phyloP scores from a whole-genome alignment of 805 yeast species.

The Millerozyma acaciae region DNA sequence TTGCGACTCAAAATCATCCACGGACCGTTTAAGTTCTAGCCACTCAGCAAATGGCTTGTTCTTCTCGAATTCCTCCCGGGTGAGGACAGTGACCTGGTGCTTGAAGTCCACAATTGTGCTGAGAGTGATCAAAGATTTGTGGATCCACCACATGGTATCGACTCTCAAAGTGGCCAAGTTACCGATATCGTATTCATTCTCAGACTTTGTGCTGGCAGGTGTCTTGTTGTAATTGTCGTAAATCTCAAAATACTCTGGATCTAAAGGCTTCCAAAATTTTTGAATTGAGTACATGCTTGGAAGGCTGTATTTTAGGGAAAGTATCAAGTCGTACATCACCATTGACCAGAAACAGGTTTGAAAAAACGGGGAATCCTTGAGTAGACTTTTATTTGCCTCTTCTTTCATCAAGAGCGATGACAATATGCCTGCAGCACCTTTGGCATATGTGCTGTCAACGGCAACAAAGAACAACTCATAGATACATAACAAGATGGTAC shows the following conservation, averaged over 20 bases:
- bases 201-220: conserved; percentile 5
- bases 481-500: conserved; percentile 34
- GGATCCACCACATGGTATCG: conserved; percentile 34
- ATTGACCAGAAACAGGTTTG: conserved; percentile 36
- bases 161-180: conserved; percentile 6
- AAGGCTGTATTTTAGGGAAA: conserved; percentile 27
- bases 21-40: conserved; percentile 19
- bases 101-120: conserved; percentile 28
- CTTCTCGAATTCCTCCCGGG: conserved; percentile 20
- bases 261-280: conserved; percentile 30
- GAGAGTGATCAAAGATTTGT: conserved; percentile 25
- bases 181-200: conserved; percentile 7
- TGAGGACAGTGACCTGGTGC: conserved; percentile 20
- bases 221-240: conserved; percentile 8
- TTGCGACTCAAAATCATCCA: conserved; percentile 26
- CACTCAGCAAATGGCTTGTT: conserved; percentile 24
- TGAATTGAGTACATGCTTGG: conserved; percentile 32
- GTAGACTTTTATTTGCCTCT: conserved; percentile 15
- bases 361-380: conserved; percentile 27
- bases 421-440: conserved; percentile 34
- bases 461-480: conserved; percentile 39
- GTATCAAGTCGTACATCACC: conserved; percentile 30
- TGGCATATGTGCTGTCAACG: conserved; percentile 33
- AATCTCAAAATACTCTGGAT: conserved; percentile 26
- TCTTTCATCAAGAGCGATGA: conserved; percentile 23